These are phyloP conservation scores for Erysiphe pulchra DNA, from an alignment of 2,329 filamentous ascomycete species.

Conservation along the genomic window DNA sequence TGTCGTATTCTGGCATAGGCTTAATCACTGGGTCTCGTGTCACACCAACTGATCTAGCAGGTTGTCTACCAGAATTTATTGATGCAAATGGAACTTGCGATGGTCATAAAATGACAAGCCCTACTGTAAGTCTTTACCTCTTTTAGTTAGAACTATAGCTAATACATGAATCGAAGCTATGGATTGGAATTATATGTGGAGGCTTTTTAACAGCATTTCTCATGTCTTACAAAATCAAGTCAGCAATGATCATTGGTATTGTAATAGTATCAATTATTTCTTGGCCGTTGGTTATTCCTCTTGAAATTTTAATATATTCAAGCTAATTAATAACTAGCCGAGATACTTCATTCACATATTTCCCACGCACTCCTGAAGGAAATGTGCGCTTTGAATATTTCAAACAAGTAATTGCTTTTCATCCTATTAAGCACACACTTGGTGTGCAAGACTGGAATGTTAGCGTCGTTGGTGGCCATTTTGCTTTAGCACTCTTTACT, in stretches of 20 bases:
- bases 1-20: slow-evolving; percentile 64
- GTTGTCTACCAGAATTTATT: slow-evolving; percentile 34
- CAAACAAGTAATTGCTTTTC: slow-evolving; percentile 44
- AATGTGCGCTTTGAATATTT: slow-evolving; percentile 45
- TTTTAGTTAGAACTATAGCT: background rate
- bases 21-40: slow-evolving; percentile 43
- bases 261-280: slow-evolving; percentile 45
- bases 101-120: slow-evolving; percentile 46
- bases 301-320: background rate
- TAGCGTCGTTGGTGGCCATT: slow-evolving; percentile 23
- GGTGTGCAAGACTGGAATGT: slow-evolving; percentile 42
- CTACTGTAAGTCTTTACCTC: slow-evolving; percentile 26
- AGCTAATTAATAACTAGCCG: slow-evolving; percentile 18
- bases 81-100: slow-evolving; percentile 23
- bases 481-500: slow-evolving; percentile 46
- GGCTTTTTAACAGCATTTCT: slow-evolving; percentile 57
- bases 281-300: slow-evolving; percentile 28
- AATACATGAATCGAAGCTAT: slow-evolving; percentile 25
- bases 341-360: slow-evolving; percentile 44
- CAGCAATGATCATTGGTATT: slow-evolving; percentile 50
- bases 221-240: slow-evolving; percentile 54
- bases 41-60: slow-evolving; percentile 53
- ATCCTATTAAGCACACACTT: slow-evolving; percentile 38
- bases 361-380: slow-evolving; percentile 38
- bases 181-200: slow-evolving; percentile 64